Percentiles rank a stretch among this genome's conserved stretches.
phyloP scores from a whole-genome alignment of 139 green algal species.

The Micromonas commoda region DNA sequence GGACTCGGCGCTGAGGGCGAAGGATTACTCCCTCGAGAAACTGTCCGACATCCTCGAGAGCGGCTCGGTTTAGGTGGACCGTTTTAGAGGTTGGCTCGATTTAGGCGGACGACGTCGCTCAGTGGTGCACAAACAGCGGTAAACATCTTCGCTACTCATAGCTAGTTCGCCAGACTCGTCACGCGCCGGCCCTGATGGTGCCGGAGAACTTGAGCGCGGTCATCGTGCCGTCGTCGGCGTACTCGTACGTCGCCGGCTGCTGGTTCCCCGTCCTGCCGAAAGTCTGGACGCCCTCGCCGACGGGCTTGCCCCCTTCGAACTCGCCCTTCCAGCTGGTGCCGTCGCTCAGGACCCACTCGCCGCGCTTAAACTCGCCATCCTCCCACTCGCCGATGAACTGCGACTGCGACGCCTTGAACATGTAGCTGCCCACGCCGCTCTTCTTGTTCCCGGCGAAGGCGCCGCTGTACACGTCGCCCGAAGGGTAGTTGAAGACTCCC shows the following conservation, averaged over 20 bases:
- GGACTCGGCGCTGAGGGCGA: slow-evolving; percentile 35
- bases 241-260: neutral
- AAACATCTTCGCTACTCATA: too few species aligned
- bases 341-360: slow-evolving; percentile 22
- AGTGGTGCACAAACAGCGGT: too few species aligned
- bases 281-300: neutral
- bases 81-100: too few species aligned
- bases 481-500: slow-evolving; percentile 14
- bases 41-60: neutral
- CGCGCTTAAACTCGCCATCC: slow-evolving; percentile 2
- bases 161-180: too few species aligned
- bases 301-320: slow-evolving; percentile 9
- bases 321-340: neutral
- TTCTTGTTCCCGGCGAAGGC: slow-evolving; percentile 1
- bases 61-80: neutral
- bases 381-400: slow-evolving; percentile 6
- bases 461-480: slow-evolving; percentile 21
- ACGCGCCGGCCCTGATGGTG: neutral
- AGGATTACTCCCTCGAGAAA: neutral
- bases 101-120: too few species aligned
- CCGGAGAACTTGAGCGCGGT: neutral
- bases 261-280: neutral
- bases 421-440: slow-evolving; percentile 19
- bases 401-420: neutral
- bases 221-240: slow-evolving; percentile 5